Evolutionary conservation across 805 yeast genomes (phyloP), one percentile per base, ranked within the genome.

Genomic region (Cyberlindnera amylophila): DNA sequence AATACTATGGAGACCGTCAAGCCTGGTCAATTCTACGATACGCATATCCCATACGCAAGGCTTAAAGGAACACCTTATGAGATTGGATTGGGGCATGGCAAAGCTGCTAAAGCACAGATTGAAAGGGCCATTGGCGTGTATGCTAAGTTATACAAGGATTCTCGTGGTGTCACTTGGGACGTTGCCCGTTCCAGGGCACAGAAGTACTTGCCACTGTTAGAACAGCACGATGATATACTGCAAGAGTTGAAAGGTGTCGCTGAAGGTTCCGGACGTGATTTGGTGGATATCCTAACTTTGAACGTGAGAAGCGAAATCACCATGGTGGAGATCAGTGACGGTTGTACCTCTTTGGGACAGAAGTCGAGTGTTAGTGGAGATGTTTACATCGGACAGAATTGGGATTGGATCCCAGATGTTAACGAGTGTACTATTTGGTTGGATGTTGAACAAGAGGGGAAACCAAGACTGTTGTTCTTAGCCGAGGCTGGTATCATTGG

Each of bases 251-350:
- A 53, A 37, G 73, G 72, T 13, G 53, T 69, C 23, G 65, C 72
- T 2, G 62, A 59, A 11, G 72, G 73, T 2, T 60, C 69, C 8
- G 56, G 48, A 0, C 49, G 52, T 2, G 53, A 57, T 1, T 32
- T 64, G 6, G 53, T 59, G 19, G 73, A 69, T 41, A 63, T 69
- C 30, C 49, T 69, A 23, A 61, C 70, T 0, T 46, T 69, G 34
- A 69, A 69, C 47, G 62, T 62, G 11, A 54, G 73, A 30, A 60
- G 69, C 8, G 73, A 69, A 47, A 65, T 69, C 30, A 63, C 59
- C 47, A 24, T 63, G 42, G 57, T 65, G 40, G 58, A 59, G 10
- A 47, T 53, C 16, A 38, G 63, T 3, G 73, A 69, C 45, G 72
- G 73, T 1, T 69, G 73, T 42, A 67, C 72, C 2, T 51, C 63